Base-by-base conservation (phyloP, 2,329 filamentous ascomycete genomes). In the Hirsutella rhossiliensis region DNA sequence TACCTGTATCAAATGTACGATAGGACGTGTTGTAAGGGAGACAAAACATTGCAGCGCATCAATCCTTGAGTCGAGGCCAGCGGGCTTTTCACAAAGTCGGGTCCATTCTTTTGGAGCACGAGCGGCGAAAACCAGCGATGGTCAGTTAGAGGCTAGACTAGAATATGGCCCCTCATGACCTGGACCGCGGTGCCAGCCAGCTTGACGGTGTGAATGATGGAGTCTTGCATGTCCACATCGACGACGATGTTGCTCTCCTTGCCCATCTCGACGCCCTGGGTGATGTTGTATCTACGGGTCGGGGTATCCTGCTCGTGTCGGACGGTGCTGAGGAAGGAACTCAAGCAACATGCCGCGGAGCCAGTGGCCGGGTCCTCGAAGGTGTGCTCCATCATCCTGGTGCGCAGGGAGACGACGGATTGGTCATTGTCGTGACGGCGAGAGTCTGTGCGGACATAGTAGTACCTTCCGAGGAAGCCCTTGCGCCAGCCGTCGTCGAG, bases 231-330 rank as follows among this genome's bases (percentile, higher is more conserved):
- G 31, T 46, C 50, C n/a, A 73, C 63, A 44, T 72, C 64, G 31
- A 76, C 67, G 34, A 58, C 53, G 40, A 77, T 76, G 41, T 69
- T 62, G 52, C 74, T 78, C 57, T 62, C 63, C 50, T 78, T 62
- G 6, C 78, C 79, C 74, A 84, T 82, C 61, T 84, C 80, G 11
- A 82, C 76, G 1, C 80, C 81, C 62, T 84, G 80, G 46, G 73
- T 73, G 48, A 84, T 62, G 45, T 69, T 64, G 50, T 74, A 80
- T 43, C 58, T 63, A 38, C 39, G 50, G 44, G 51, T 58, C 20
- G 56, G 58, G 19, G 53, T 57, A n/a, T 48, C 56, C 38, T 51
- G 52, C 49, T 45, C 49, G 38, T 56, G 57, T 42, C 63, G 63
- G n/a, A 58, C 57, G 42, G 74, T 54, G 5, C 71, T 66, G 47